These are phyloP conservation scores for Fusarium drepaniforme DNA, from an alignment of 2,329 filamentous ascomycete species.

Conservation along the genomic window DNA sequence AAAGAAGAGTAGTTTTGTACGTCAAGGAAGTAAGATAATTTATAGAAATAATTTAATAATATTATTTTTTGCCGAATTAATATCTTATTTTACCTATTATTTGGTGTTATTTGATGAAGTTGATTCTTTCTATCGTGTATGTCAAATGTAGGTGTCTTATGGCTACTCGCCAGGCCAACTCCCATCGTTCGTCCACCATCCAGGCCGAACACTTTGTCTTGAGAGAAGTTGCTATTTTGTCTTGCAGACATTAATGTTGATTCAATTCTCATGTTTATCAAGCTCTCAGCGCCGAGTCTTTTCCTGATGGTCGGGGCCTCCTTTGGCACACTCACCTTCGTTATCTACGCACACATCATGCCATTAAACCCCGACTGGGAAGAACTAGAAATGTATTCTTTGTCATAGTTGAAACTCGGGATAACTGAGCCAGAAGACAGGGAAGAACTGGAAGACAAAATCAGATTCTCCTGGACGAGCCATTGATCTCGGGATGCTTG, in stretches of 20 bases:
- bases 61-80: background rate
- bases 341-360: background rate
- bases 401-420: no score
- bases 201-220: background rate
- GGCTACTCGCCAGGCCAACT: background rate
- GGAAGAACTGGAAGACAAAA: background rate
- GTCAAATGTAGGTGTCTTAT: background rate
- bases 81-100: background rate
- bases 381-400: no score
- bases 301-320: no score
- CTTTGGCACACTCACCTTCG: background rate
- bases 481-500: background rate
- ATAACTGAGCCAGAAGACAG: no score
- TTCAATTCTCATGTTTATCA: background rate
- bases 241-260: no score
- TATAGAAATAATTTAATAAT: background rate
- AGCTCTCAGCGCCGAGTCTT: background rate
- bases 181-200: background rate
- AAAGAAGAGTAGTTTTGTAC: background rate
- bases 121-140: background rate
- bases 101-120: background rate
- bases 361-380: background rate
- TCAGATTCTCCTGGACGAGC: background rate
- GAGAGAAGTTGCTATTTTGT: background rate
- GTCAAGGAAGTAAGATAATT: background rate